Percentiles rank a stretch among this genome's conserved stretches.
phyloP scores from a whole-genome alignment of 1,139 yeast species.

The Debaryomyces robertsiae region DNA sequence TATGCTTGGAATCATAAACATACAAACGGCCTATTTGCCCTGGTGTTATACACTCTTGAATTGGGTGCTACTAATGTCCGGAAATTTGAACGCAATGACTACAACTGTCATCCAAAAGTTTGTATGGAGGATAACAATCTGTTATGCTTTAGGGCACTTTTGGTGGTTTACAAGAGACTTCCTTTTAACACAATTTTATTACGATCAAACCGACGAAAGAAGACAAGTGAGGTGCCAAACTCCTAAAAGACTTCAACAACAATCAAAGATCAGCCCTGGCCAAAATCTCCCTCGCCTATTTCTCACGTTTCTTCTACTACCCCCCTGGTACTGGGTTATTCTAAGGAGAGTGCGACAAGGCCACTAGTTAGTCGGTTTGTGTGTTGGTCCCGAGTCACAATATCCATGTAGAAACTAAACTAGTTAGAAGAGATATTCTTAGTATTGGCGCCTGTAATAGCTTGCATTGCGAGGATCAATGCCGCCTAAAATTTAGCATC shows the following conservation, averaged over 20 bases:
- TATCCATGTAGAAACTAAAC: no score
- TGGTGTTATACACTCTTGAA: slow-evolving; percentile 24
- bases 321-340: slow-evolving; percentile 45
- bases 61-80: slow-evolving; percentile 19
- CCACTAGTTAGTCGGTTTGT: not conserved
- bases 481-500: no score
- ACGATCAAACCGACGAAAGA: slow-evolving; percentile 22
- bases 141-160: slow-evolving; percentile 33
- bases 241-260: slow-evolving; percentile 16
- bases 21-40: slow-evolving; percentile 32
- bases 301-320: slow-evolving; percentile 26
- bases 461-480: no score
- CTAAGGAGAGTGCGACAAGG: slow-evolving; percentile 14
- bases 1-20: slow-evolving; percentile 29
- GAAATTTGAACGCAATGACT: slow-evolving; percentile 13
- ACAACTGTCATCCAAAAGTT: slow-evolving; percentile 14
- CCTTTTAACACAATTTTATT: slow-evolving; percentile 23
- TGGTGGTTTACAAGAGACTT: slow-evolving; percentile 43
- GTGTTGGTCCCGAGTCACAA: no score
- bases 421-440: no score
- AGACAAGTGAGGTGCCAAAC: slow-evolving; percentile 18
- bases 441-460: no score
- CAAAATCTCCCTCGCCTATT: slow-evolving; percentile 13
- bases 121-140: slow-evolving; percentile 25
- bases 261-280: slow-evolving; percentile 17